Conservation (phyloP, 768 basidiomycete species). For the Tylopilus cervinicoccineus region DNA sequence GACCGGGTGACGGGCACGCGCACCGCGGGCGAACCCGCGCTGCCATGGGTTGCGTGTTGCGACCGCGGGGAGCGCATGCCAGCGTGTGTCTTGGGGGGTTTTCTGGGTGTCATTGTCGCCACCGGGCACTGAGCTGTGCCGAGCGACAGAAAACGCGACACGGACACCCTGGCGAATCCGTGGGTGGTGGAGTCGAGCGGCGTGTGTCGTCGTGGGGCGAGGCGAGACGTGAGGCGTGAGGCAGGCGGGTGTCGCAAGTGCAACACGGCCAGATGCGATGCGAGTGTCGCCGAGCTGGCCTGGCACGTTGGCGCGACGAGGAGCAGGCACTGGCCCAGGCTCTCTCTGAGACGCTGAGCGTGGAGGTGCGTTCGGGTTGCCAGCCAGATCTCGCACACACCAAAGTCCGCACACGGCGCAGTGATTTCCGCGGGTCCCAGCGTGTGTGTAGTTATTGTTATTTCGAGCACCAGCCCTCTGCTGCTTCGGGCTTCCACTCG, state of each 20-base stretch:
- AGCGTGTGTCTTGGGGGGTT: neutral
- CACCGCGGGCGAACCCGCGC: slow-evolving; percentile 16
- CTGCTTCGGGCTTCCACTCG: slow-evolving; percentile 10
- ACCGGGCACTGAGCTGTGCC: neutral
- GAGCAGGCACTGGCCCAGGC: too few species aligned
- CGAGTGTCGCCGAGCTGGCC: too few species aligned
- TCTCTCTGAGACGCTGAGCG: too few species aligned
- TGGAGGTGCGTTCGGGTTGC: too few species aligned
- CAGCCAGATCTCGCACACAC: slow-evolving; percentile 23
- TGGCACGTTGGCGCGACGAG: too few species aligned
- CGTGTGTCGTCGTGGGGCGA: neutral
- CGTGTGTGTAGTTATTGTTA: too few species aligned
- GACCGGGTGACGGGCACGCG: neutral
- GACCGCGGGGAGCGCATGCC: neutral
- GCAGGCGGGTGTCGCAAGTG: slow-evolving; percentile 10
- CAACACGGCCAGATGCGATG: too few species aligned
- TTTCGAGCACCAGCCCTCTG: slow-evolving; percentile 16
- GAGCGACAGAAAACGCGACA: too few species aligned
- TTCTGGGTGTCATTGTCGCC: neutral
- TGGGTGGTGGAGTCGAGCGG: too few species aligned
- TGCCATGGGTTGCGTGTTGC: slow-evolving; percentile 10
- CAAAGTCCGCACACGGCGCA: slow-evolving; percentile 19
- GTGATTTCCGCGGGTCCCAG: slow-evolving; percentile 31
- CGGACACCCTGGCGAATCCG: slow-evolving; percentile 11
- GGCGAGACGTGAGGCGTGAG: slow-evolving; percentile 2